Percentiles rank a stretch among this genome's conserved stretches.
These are phyloP conservation scores for Fallopia convolvulus DNA, from an alignment of 148 eudicot genomes.

Conservation along the genomic window DNA sequence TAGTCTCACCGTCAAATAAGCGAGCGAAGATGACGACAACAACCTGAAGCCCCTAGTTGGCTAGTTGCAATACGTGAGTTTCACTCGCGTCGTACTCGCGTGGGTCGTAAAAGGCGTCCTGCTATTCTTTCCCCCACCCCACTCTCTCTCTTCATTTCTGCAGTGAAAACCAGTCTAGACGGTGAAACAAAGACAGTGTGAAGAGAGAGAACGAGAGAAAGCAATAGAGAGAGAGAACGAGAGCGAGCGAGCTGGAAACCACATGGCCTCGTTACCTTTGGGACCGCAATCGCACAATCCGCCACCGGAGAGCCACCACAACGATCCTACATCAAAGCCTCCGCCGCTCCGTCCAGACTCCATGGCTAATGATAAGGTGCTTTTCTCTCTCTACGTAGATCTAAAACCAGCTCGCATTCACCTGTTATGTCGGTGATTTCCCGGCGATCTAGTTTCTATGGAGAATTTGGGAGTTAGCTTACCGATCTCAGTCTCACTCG, in stretches of 20 bases:
- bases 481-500: background rate
- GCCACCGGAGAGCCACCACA: conserved; percentile 14
- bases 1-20: background rate
- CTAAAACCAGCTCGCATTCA: background rate
- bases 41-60: background rate
- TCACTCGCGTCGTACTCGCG: background rate
- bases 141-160: background rate
- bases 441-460: background rate
- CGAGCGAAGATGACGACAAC: background rate
- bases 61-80: background rate
- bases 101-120: conserved; percentile 9
- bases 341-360: conserved; percentile 7
- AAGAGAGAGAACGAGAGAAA: background rate
- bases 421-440: background rate
- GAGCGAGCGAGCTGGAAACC: conserved; percentile 9
- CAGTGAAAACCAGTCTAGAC: background rate
- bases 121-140: background rate
- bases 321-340: conserved; percentile 1
- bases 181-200: background rate
- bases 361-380: conserved; percentile 18
- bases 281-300: conserved; percentile 32
- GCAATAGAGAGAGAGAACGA: background rate
- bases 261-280: conserved; percentile 22
- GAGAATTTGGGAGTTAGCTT: background rate
- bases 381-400: background rate